Percentiles rank a stretch among this genome's conserved stretches.
Evolutionary conservation across 352 stramenopile species (phyloP).

Genomic region (Phytophthora colocasiae): DNA sequence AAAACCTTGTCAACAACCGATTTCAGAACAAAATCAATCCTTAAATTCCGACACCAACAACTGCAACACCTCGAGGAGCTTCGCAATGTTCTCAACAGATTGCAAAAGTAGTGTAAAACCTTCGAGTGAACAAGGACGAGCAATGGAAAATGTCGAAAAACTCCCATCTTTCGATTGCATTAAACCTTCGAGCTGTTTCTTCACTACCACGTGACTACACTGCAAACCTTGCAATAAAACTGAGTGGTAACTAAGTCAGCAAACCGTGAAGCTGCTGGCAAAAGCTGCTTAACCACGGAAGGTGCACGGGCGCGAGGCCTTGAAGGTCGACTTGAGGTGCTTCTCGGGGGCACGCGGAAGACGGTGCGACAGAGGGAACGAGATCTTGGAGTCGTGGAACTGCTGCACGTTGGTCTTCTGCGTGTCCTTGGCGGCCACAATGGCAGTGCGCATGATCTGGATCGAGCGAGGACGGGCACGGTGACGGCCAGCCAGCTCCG

Average conservation of each 20-base stretch:
- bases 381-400: conserved; percentile 97
- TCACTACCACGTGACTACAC: conserved; percentile 1
- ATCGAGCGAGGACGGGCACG: conserved; percentile 97
- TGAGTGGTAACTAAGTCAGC: conserved; percentile 5
- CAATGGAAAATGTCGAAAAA: conserved; percentile 41
- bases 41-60: conserved; percentile 38
- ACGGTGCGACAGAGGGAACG: conserved; percentile 98
- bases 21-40: conserved; percentile 27
- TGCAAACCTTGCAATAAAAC: not conserved
- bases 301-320: conserved; percentile 96
- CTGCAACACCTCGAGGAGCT: conserved; percentile 16
- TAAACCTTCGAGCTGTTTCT: conserved; percentile 23
- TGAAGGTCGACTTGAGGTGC: conserved; percentile 96
- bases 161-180: conserved; percentile 54
- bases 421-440: conserved; percentile 95
- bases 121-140: not conserved
- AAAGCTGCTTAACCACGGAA: conserved; percentile 95
- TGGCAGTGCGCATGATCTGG: conserved; percentile 99
- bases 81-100: not conserved
- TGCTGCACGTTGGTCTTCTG: conserved; percentile 97
- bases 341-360: conserved; percentile 94
- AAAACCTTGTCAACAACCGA: conserved; percentile 6
- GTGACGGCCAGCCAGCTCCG: conserved; percentile 99
- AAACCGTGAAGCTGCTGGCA: conserved; percentile 20
- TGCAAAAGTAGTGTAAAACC: no score